Evolutionary conservation across 2,329 filamentous ascomycete species (phyloP).

Genomic region (Ophiostoma sp.): DNA sequence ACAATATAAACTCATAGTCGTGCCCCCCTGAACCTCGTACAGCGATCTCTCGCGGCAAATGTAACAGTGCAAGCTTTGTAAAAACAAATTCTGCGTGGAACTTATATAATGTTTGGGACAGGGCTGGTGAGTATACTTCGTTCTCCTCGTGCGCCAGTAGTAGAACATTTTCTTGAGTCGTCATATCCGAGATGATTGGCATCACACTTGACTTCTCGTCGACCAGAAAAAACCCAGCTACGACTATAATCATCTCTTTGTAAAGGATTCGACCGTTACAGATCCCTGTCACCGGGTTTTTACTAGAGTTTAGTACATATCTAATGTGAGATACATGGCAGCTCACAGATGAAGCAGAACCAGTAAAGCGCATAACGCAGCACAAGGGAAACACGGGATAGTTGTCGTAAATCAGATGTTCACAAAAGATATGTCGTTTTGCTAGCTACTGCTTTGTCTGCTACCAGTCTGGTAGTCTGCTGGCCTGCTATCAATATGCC

Average conservation of each 20-base stretch:
- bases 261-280: background rate
- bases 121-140: background rate
- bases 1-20: background rate
- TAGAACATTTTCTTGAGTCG: background rate
- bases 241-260: background rate
- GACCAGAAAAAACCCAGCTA: no score
- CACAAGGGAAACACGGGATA: background rate
- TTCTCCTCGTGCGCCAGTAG: background rate
- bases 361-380: background rate
- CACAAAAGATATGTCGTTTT: background rate
- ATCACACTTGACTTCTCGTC: background rate
- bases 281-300: conserved; percentile 6
- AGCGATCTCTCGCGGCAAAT: background rate
- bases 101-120: conserved; percentile 1
- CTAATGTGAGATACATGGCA: background rate
- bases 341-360: background rate
- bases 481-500: background rate
- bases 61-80: background rate
- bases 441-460: background rate
- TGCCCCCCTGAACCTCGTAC: background rate
- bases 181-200: background rate
- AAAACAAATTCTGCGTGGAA: background rate
- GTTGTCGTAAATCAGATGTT: background rate
- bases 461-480: no score
- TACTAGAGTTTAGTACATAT: background rate